Evolutionary conservation across 257 asterid genomes (phyloP).

Genomic region (Eucommia ulmoides): DNA sequence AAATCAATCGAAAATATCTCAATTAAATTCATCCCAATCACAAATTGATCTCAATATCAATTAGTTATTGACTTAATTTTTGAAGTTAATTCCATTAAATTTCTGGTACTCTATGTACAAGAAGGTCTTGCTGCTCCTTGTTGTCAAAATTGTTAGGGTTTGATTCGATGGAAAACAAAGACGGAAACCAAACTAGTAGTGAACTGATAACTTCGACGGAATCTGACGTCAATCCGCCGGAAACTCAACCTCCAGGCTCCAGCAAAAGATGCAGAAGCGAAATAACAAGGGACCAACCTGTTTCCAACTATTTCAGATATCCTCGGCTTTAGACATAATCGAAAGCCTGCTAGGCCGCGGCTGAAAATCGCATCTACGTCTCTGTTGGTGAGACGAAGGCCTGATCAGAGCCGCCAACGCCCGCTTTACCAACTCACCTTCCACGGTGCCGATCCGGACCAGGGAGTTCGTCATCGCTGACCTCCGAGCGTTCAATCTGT

Average conservation of each 20-base stretch:
- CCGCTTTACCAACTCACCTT: constrained; percentile 66
- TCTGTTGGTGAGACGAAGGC: constrained; percentile 73
- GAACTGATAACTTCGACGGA: too few relatives aligned
- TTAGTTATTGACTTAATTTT: background rate
- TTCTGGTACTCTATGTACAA: background rate
- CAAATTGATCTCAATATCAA: background rate
- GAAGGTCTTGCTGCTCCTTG: background rate
- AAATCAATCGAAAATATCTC: background rate
- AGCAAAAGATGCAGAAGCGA: constrained; percentile 1
- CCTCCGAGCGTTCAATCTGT: constrained; percentile 64
- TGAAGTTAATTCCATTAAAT: background rate
- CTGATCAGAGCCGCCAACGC: too few relatives aligned
- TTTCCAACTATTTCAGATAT: constrained; percentile 7
- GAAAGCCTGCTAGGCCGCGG: constrained; percentile 65
- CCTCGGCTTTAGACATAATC: constrained; percentile 38
- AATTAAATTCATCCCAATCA: background rate
- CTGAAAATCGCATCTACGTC: constrained; percentile 50
- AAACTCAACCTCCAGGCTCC: too few relatives aligned
- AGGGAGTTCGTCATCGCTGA: constrained; percentile 92
- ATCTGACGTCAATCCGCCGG: constrained; percentile 1
- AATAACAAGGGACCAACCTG: constrained; percentile 34
- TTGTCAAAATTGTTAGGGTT: background rate
- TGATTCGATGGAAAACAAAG: background rate
- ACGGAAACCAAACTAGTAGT: background rate
- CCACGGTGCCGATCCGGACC: constrained; percentile 72